These are phyloP conservation scores for Fusarium brevicatenulatum DNA, from an alignment of 2,329 filamentous ascomycete genomes.

Conservation along the genomic window DNA sequence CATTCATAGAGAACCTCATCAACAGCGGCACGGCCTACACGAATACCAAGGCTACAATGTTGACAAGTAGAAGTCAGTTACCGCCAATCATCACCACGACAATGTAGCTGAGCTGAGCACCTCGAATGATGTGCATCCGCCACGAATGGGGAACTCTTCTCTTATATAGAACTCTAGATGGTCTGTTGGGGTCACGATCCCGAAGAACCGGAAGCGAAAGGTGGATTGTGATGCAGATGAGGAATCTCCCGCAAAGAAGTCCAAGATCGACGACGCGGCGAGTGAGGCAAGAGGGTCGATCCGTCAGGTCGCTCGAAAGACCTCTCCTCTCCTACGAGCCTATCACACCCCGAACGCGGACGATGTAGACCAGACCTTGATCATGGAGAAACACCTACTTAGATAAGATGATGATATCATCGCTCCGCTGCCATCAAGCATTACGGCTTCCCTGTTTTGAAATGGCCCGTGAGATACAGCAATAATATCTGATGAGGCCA, in stretches of 20 bases:
- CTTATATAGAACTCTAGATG: neutral
- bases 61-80: too few species aligned
- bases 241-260: conserved; percentile 36
- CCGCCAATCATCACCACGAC: neutral
- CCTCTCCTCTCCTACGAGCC: neutral
- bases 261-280: conserved; percentile 4
- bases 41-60: neutral
- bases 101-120: neutral
- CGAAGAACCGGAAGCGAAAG: conserved; percentile 47
- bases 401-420: too few species aligned
- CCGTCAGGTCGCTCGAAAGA: conserved; percentile 5
- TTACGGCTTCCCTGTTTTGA: neutral
- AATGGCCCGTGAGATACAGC: neutral
- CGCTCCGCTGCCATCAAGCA: neutral
- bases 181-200: neutral
- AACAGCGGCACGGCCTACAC: neutral
- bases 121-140: neutral
- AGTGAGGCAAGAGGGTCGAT: neutral
- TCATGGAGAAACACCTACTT: neutral
- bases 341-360: neutral
- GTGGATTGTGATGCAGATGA: neutral
- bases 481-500: neutral
- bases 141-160: neutral
- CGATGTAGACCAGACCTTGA: neutral
- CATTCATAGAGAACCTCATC: neutral